phyloP scores from a whole-genome alignment of 2,329 filamentous ascomycete genomes.

The Erysiphe pulchra region DNA sequence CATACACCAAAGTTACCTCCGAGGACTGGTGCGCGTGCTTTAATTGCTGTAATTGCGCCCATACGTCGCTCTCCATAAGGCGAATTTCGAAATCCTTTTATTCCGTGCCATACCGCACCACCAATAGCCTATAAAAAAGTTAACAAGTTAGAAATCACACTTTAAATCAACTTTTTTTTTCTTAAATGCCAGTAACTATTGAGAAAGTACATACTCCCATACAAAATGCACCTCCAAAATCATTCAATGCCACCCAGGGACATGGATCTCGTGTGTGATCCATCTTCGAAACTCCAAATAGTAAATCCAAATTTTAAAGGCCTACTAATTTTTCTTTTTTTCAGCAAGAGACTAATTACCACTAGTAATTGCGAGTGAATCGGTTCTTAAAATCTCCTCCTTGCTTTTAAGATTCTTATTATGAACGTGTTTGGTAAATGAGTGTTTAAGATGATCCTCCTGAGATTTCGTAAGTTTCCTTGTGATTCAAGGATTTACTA shows the following conservation, averaged over 20 bases:
- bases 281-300: conserved; percentile 22
- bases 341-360: no score
- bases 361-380: no score
- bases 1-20: conserved; percentile 97
- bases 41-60: conserved; percentile 89
- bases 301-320: no score
- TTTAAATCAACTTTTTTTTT: not conserved
- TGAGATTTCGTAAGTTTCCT: no score
- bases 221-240: conserved; percentile 89
- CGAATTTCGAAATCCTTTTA: conserved; percentile 80
- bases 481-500: no score
- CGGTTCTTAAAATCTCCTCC: no score
- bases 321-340: no score
- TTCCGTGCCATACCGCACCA: conserved; percentile 81
- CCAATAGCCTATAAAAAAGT: conserved; percentile 32
- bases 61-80: conserved; percentile 86
- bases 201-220: conserved; percentile 50
- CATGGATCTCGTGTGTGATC: conserved; percentile 95
- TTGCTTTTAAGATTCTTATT: no score
- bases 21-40: conserved; percentile 83
- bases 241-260: conserved; percentile 86
- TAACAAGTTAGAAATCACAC: not conserved
- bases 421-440: no score
- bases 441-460: no score
- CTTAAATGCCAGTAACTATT: not conserved